Percentiles rank a stretch among this genome's conserved stretches.
Conservation (phyloP, 2,329 filamentous ascomycete species). For the Hymenoscyphus linearis region DNA sequence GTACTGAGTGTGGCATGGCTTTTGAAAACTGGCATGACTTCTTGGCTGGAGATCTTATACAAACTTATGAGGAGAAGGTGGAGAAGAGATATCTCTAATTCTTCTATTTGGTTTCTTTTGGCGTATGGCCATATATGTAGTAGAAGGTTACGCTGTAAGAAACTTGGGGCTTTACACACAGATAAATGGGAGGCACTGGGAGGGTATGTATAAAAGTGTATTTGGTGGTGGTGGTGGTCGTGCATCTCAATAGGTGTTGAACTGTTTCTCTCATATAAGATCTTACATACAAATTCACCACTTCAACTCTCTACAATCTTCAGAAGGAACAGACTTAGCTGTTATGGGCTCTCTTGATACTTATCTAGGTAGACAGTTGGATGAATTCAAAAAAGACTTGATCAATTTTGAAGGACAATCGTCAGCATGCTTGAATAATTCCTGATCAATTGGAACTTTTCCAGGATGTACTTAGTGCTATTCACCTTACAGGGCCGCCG, state of each 20-base stretch:
- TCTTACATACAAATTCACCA: background rate
- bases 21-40: slow-evolving; percentile 79
- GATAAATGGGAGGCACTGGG: background rate
- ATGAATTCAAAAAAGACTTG: no score
- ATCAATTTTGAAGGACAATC: no score
- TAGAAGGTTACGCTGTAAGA: background rate
- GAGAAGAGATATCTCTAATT: slow-evolving; percentile 50
- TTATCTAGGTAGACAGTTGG: no score
- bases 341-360: no score
- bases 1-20: slow-evolving; percentile 85
- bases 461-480: no score
- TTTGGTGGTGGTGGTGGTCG: background rate
- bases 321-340: no score
- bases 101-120: background rate
- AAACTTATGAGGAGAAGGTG: slow-evolving; percentile 74
- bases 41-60: slow-evolving; percentile 75
- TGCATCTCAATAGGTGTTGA: background rate
- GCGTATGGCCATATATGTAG: background rate
- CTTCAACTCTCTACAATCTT: background rate
- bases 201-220: background rate
- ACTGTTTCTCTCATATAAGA: background rate
- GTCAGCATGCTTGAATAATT: no score
- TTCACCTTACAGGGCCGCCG: no score
- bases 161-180: background rate
- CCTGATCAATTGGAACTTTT: no score